Base-by-base conservation (phyloP, 2,329 filamentous ascomycete species). In the Beauveria pseudobassiana region DNA sequence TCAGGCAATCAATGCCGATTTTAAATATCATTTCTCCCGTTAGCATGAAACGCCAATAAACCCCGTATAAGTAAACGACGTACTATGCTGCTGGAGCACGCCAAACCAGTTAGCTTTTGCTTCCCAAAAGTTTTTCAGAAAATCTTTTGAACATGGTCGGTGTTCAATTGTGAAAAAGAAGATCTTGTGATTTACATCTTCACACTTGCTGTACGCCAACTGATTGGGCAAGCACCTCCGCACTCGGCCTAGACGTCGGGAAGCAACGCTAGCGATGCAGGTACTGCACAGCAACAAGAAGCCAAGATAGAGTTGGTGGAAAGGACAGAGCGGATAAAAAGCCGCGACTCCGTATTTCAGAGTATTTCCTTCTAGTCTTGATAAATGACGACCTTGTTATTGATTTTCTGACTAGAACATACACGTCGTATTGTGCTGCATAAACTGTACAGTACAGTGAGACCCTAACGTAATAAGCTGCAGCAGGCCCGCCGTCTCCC, bases 1-100 rank as follows among this genome's bases (percentile, higher is more conserved):
- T 22, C 61, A 70, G 59, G 60, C 54, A 52, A 26, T 62, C 61
- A 30, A 62, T 53, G 16, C 53, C 54, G 38, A 59, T 53, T 34
- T 62, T 62, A 52, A 62, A 54, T 53, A 28, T 22, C 3, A 24
- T 40, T 18, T 22, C 2, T 8, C 4, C 18, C 24, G 20, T 26
- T 18, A 48, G 10, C 12, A 20, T 6, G 26, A 20, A 16, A 16
- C 12, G 30, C 30, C 4, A 34, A 5, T 34, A 10, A 14, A 1
- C 30, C 3, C 30, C 30, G 12, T 50, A 40, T 42, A 46, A 62
- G 54, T 52, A 54, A 24, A 28, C 10, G 16, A 34, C 46, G 16
- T 48, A 62, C 54, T 45, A 18, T 54, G 46, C 48, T 62, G 22
- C 49, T 57, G 49, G 7, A 62, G 49, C 54, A 26, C 26, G 6